Base-by-base conservation (phyloP, 768 basidiomycete species). In the Rhodotorula diobovata region DNA sequence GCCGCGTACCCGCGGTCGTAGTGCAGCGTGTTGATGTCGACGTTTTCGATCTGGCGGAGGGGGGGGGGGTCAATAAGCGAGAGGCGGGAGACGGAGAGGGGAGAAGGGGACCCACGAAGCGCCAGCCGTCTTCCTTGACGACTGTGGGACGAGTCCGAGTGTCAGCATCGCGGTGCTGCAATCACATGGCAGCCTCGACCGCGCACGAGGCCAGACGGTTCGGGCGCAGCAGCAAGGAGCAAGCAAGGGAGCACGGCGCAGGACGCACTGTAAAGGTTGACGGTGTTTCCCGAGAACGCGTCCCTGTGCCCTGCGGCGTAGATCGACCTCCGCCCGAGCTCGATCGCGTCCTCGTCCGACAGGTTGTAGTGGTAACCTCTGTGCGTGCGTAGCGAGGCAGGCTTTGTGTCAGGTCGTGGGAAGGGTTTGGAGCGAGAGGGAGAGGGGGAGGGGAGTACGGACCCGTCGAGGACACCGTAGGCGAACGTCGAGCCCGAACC, bases 401-500 rank as follows among this genome's bases (percentile, higher is more conserved):
- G n/a, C n/a, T n/a, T n/a, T n/a, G n/a, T n/a, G n/a, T n/a, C n/a
- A n/a, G n/a, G n/a, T n/a, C n/a, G n/a, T n/a, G n/a, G n/a, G n/a
- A n/a, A n/a, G n/a, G n/a, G n/a, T n/a, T n/a, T n/a, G n/a, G 9
- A 55, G 28, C 8, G 14, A 25, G 28, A 25, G 28, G 18, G 51
- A 10, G 51, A 30, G 51, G 2, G n/a, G 25, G 25, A 15, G 35
- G 39, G 25, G 28, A 20, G 48, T 25, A 51, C 48, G 45, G 34
- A 50, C 61, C 28, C 28, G 30, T 53, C 51, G 8, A 57, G 35
- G 25, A 46, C 61, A n/a, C 96, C 95, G 78, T 98, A 98, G n/a
- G 96, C 96, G 77, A 93, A 96, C 14, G 96, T 97, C 80, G 90
- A 92, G 78, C 96, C 96, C 8, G 95, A 97, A 39, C 96, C 96